Conservation (phyloP, 2,329 filamentous ascomycete genomes). For the Cladophialophora immunda region DNA sequence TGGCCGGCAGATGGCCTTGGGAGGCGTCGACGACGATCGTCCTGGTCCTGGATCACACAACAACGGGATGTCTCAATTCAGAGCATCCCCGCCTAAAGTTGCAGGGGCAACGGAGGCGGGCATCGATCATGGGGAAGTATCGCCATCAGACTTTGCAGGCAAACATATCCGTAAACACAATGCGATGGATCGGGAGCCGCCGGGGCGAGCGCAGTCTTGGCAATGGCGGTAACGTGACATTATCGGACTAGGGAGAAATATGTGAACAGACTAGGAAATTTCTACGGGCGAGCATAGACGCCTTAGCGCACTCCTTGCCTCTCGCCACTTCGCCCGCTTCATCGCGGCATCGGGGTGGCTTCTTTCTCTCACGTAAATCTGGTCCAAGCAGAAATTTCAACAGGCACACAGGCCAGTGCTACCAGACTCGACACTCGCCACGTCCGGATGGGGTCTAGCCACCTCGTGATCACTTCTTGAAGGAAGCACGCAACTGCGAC, state of each 20-base stretch:
- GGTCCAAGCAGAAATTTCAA: background rate
- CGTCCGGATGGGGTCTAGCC: constrained; percentile 14
- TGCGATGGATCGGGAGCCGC: background rate
- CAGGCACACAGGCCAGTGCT: background rate
- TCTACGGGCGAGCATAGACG: background rate
- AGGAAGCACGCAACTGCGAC: constrained; percentile 3
- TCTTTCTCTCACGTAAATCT: constrained; percentile 14
- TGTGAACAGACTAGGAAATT: background rate
- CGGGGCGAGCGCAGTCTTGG: background rate
- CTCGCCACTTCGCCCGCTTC: background rate
- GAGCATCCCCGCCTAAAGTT: background rate
- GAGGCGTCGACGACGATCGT: background rate
- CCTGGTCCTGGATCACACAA: background rate
- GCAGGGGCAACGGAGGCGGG: background rate
- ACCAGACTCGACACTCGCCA: constrained; percentile 17
- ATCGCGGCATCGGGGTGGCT: background rate
- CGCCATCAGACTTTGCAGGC: background rate
- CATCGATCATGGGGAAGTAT: constrained; percentile 1
- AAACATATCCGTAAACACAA: background rate
- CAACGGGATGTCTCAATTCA: background rate
- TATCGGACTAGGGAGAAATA: background rate
- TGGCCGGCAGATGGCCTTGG: background rate
- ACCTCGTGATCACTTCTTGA: constrained; percentile 27
- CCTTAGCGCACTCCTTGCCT: background rate
- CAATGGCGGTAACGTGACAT: background rate